phyloP scores from a whole-genome alignment of 805 yeast genomes.

The Candida boidinii region DNA sequence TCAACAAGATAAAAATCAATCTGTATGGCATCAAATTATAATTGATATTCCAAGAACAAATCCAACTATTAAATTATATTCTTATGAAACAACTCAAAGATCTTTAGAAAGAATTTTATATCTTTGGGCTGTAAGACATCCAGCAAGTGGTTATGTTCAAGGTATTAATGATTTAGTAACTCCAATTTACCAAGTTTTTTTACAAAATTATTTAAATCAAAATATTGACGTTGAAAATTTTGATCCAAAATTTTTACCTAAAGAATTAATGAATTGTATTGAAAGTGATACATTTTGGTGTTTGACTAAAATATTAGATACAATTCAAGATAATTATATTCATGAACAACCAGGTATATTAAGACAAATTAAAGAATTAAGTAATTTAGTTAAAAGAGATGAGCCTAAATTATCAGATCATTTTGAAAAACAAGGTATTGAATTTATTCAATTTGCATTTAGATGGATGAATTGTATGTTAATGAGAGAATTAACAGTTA shows the following conservation, averaged over 20 bases:
- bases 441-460: slow-evolving; percentile 91
- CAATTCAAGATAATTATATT: slow-evolving; percentile 92
- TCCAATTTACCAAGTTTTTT: slow-evolving; percentile 84
- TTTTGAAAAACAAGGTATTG: slow-evolving; percentile 74
- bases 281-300: slow-evolving; percentile 99
- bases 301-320: slow-evolving; percentile 79
- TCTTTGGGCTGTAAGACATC: slow-evolving; percentile 94
- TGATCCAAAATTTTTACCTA: slow-evolving; percentile 56
- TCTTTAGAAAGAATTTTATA: slow-evolving; percentile 76
- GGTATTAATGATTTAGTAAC: slow-evolving; percentile 93
- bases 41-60: slow-evolving; percentile 94
- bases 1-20: slow-evolving; percentile 51
- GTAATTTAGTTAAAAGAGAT: slow-evolving; percentile 70
- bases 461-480: slow-evolving; percentile 98
- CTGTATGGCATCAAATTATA: slow-evolving; percentile 90
- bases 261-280: slow-evolving; percentile 52
- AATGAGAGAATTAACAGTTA: slow-evolving; percentile 84
- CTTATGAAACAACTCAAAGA: slow-evolving; percentile 60
- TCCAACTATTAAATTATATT: slow-evolving; percentile 71
- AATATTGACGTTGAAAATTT: slow-evolving; percentile 41
- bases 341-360: slow-evolving; percentile 98
- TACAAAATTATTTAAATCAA: slow-evolving; percentile 52
- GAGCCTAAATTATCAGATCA: slow-evolving; percentile 69
- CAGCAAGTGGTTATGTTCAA: slow-evolving; percentile 96
- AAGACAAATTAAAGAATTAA: slow-evolving; percentile 77